Evolutionary conservation across 1,139 yeast genomes (phyloP), one percentile per base, ranked within the genome.

Genomic region (Pichia sp.): DNA sequence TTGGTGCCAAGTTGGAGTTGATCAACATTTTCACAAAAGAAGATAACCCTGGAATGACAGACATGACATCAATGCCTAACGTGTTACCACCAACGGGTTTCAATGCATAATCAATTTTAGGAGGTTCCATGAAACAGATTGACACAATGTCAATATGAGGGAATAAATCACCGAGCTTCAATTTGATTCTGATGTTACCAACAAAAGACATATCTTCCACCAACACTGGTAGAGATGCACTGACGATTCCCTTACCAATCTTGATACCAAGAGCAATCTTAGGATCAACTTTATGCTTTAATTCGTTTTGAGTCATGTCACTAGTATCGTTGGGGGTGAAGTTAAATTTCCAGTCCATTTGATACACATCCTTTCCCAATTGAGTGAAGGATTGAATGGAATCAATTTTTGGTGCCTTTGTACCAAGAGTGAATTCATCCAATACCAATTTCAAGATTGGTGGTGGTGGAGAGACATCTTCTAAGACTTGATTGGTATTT

Each of bases 61-160:
- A 77, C 93, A 83, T 83, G 45, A 83, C 73, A 62, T 83, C 94
- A 37, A 83, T 56, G 45, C 94, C 94, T 43, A 82, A 68, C 14
- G 87, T 77, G 54, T 82, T 88, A 61, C 93, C 93, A 56, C 91
- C 91, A 38, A 82, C 81, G n/a, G 94, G 94, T 53, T 82, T 82
- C 62, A 83, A 71, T 16, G 77, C 79, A 55, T 81, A 82, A 54
- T 79, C 88, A 52, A 82, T 79, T 17, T 69, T 66, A 28, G 93
- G 91, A 19, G 88, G 81, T 56, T 82, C 91, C 52, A 82, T 64
- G 50, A 83, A 74, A 48, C 77, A 82, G 38, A 81, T 64, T 12
- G 85, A 76, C 15, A 82, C 84, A 52, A 74, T 61, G 46, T 77
- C 77, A 38, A 83, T 78, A 48, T 81, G 86, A 20, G 94, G 94